Base-by-base conservation (phyloP, 2,329 filamentous ascomycete species). In the Thielaviopsis cerberus region DNA sequence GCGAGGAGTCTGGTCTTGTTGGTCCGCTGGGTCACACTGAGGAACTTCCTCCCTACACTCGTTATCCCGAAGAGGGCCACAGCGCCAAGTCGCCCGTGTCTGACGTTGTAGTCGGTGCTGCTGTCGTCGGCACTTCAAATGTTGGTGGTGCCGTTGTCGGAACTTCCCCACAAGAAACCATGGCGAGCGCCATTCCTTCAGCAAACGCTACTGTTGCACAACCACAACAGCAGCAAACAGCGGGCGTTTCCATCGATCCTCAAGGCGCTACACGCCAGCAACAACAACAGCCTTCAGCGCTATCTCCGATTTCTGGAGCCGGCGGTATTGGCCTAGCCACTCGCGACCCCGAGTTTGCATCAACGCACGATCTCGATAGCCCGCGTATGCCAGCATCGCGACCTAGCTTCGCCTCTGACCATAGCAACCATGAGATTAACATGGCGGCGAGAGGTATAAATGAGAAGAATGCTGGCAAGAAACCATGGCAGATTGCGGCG, bases 1-100 rank as follows among this genome's bases (percentile, higher is more conserved):
- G 88, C 56, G 88, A 95, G 70, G 90, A 95, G n/a, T 88, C 85
- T 53, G 89, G 90, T 67, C 80, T 96, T 57, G 84, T 96, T 55
- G 89, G 89, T 1, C 86, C 86, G 0, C 82, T 94, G 65, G 90
- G 90, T 1, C 89, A 96, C 66, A 84, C 86, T 1, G 91, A 97
- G 69, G 88, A 94, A 68, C 73, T 96, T 20, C 91, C 91, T 13
- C 91, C 91, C 0, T 97, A 97, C 67, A 87, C 88, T 15, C 78
- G 88, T 67, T 96, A 94, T 69, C 88, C 90, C 1, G 86, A 94
- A 56, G 85, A 88, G 59, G 74, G 74, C 0, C 83, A 71, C 69
- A 77, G 67, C 66, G 78, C 69, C 74, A 88, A 78, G 41, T 8
- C 52, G 11, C 23, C 24, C 4, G 51, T 23, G 3, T 25, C 55